phyloP scores from a whole-genome alignment of 2,329 filamentous ascomycete genomes.

The Ophiosphaerella herpotricha region DNA sequence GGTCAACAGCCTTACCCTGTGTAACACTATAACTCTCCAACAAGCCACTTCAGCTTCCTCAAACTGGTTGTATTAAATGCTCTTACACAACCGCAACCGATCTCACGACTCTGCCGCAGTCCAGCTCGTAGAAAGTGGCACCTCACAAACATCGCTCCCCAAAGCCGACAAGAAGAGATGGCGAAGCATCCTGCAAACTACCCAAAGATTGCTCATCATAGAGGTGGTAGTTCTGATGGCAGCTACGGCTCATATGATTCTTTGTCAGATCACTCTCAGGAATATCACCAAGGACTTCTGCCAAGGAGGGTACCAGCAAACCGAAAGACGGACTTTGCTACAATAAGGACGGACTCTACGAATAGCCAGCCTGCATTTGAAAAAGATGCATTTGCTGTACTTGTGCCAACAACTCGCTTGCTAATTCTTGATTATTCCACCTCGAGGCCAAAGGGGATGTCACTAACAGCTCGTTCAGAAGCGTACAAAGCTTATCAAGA shows the following conservation, averaged over 20 bases:
- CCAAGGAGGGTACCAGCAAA: conserved; percentile 24
- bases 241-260: conserved; percentile 1
- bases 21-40: no score
- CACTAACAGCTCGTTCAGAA: conserved; percentile 29
- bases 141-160: conserved; percentile 1
- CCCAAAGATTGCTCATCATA: not conserved
- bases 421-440: conserved; percentile 29
- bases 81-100: conserved; percentile 10
- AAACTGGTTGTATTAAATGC: not conserved
- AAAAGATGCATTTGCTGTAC: conserved; percentile 40
- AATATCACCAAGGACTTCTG: not conserved
- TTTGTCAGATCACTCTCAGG: conserved; percentile 4
- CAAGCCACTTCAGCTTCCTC: not conserved
- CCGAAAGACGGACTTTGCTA: conserved; percentile 29
- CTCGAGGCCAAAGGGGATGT: conserved; percentile 15
- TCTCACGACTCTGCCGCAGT: conserved; percentile 5
- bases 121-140: not conserved
- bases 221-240: conserved; percentile 3
- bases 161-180: conserved; percentile 16
- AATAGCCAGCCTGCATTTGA: conserved; percentile 34
- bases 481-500: conserved; percentile 35
- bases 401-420: conserved; percentile 40
- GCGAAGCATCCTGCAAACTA: not conserved
- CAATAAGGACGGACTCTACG: conserved; percentile 33
- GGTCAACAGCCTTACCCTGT: no score